Evolutionary conservation across 1,284 basidiomycete genomes (phyloP), one percentile per base, ranked within the genome.

Genomic region (Tilletiaria anomala): DNA sequence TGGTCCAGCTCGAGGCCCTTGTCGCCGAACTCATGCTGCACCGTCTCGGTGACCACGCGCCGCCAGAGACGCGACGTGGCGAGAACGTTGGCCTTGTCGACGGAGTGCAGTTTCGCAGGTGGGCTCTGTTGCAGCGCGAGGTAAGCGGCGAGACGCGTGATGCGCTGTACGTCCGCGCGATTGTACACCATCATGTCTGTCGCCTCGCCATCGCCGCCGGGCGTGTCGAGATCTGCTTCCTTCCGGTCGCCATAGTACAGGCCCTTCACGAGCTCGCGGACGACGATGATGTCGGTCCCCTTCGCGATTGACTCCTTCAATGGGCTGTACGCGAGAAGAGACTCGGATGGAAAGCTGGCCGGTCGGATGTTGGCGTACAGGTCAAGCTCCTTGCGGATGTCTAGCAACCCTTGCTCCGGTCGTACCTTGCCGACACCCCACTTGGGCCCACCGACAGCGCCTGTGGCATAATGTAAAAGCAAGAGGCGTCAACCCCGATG

Each of bases 61-160:
- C 93, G 75, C 93, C 93, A 99, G 36, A 99, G 73, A 37, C 93
- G 75, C 32, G 85, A 91, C 58, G 80, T 87, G 31, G 93, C 93
- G 39, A 99, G 78, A 21, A 99, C 93, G 68, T 99, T 99, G 44
- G 93, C 93, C 72, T 99, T 99, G 75, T 99, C 93, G 69, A 99
- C 77, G 2, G 86, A 91, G 69, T 88, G 84, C 47, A 99, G 79
- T 35, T 78, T 75, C 36, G 91, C 75, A 15, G 91, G 87, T 3
- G 93, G 93, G 65, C 82, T 75, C 12, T 41, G 78, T 71, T 39
- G 74, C 42, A 88, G 71, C 1, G 93, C 89, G 52, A 97, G 83
- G 70, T 87, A 82, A 26, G 84, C 88, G 6, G 91, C 93, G 33
- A 97, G 87, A 20, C 87, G 79, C 5, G 91, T 91, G 62, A 97